A percentile compares a stretch with the other conserved stretches of the same genome.
Conservation (phyloP, 768 basidiomycete species). For the Chalciporus sphaerocephalus region DNA sequence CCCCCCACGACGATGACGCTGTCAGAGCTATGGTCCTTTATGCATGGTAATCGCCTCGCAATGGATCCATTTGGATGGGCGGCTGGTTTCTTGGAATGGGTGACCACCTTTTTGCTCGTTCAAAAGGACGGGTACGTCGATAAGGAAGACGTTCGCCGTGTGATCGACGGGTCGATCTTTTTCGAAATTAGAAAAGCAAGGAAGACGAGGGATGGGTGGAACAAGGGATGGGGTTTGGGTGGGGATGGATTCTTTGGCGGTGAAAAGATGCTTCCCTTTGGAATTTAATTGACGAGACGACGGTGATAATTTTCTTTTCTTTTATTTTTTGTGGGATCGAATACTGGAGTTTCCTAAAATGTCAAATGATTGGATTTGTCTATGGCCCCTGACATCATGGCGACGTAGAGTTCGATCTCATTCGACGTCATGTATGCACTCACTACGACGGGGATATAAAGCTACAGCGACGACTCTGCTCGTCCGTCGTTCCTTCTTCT, state of each 20-base stretch:
- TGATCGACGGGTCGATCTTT: constrained; percentile 40
- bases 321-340: neutral
- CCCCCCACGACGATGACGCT: constrained; percentile 27
- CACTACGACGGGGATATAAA: neutral
- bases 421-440: constrained; percentile 4
- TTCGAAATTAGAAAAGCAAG: constrained; percentile 31
- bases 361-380: neutral
- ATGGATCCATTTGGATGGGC: constrained; percentile 37
- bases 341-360: constrained; percentile 4
- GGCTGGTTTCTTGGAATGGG: constrained; percentile 37
- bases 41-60: constrained; percentile 29
- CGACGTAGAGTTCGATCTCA: neutral
- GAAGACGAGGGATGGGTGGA: constrained; percentile 19
- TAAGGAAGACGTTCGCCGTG: constrained; percentile 39
- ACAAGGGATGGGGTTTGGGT: constrained; percentile 29
- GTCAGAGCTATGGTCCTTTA: constrained; percentile 30
- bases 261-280: constrained; percentile 27
- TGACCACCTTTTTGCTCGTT: constrained; percentile 36
- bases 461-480: neutral
- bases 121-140: constrained; percentile 37
- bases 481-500: too few species aligned
- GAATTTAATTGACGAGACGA: constrained; percentile 12
- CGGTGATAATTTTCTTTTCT: neutral
- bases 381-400: neutral
- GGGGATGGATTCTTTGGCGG: constrained; percentile 32